These are phyloP conservation scores for Apophysomyces elegans DNA, from an alignment of 371 early-diverging fungal genomes.

Conservation along the genomic window DNA sequence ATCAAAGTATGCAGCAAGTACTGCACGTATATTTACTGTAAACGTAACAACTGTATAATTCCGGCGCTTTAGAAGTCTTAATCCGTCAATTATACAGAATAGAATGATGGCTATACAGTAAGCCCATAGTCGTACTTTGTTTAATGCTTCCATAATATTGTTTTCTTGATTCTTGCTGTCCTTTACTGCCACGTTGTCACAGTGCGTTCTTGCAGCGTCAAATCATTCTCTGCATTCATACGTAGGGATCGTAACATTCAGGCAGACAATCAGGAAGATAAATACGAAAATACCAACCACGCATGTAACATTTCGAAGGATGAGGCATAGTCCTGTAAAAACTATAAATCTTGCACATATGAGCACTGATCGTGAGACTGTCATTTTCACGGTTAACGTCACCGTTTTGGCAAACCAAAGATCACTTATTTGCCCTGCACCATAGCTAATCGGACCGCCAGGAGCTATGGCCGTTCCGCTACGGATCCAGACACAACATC, in stretches of 20 bases:
- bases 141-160: conserved; percentile 42
- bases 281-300: conserved; percentile 30
- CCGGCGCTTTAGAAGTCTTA: conserved; percentile 35
- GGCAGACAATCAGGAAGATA: conserved; percentile 43
- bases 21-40: neutral
- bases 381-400: conserved; percentile 45
- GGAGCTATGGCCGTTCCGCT: conserved; percentile 56
- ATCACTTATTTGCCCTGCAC: conserved; percentile 50
- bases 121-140: conserved; percentile 38
- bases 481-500: conserved; percentile 36
- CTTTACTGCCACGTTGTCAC: conserved; percentile 43
- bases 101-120: conserved; percentile 33
- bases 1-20: neutral
- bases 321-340: conserved; percentile 45
- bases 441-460: conserved; percentile 67
- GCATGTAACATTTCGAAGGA: conserved; percentile 33
- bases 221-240: conserved; percentile 41
- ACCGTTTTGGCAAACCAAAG: conserved; percentile 54
- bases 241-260: conserved; percentile 29
- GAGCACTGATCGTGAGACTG: neutral
- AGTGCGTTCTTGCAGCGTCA: conserved; percentile 43
- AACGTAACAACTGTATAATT: conserved; percentile 29
- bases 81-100: conserved; percentile 42
- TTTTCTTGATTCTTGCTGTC: conserved; percentile 33
- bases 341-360: neutral